These are phyloP conservation scores for Colletotrichum spinosum DNA, from an alignment of 2,329 filamentous ascomycete genomes.

Conservation along the genomic window DNA sequence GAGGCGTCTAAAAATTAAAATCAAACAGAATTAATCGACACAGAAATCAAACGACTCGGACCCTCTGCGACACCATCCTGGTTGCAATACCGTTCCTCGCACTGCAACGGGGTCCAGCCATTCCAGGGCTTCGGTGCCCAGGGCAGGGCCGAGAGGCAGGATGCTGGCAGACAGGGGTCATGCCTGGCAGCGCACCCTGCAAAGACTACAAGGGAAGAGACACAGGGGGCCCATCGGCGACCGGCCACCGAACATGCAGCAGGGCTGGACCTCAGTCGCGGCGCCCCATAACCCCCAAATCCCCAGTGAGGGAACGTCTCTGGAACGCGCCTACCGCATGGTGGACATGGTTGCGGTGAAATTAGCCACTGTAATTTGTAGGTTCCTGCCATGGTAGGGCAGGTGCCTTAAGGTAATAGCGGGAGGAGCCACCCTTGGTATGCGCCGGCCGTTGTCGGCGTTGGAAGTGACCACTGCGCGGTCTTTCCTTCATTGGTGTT, in stretches of 20 bases:
- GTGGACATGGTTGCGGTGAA: too few species aligned
- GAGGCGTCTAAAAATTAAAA: background rate
- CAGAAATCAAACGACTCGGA: slow-evolving; percentile 10
- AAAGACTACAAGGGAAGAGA: background rate
- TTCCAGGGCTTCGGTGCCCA: slow-evolving; percentile 29
- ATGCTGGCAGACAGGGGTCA: background rate
- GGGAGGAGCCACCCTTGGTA: slow-evolving; percentile 8
- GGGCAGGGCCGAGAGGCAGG: slow-evolving; percentile 4
- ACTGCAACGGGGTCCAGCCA: slow-evolving; percentile 1
- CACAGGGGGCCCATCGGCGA: slow-evolving; percentile 24
- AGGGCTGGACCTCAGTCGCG: slow-evolving; percentile 1
- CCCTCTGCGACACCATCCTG: background rate
- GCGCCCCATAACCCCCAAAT: background rate
- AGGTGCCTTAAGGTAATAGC: background rate
- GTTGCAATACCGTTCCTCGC: slow-evolving; percentile 12
- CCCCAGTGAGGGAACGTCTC: slow-evolving; percentile 30
- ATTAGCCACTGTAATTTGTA: too few species aligned
- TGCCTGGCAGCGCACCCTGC: background rate
- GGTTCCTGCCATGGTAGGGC: too few species aligned
- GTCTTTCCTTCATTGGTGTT: slow-evolving; percentile 2
- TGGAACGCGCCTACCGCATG: slow-evolving; percentile 5
- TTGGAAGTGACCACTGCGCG: background rate
- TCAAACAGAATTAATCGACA: background rate
- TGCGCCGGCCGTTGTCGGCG: slow-evolving; percentile 11
- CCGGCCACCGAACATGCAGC: slow-evolving; percentile 36